Conservation (phyloP, 208 protist genomes). For the Novymonas esmeraldas region DNA sequence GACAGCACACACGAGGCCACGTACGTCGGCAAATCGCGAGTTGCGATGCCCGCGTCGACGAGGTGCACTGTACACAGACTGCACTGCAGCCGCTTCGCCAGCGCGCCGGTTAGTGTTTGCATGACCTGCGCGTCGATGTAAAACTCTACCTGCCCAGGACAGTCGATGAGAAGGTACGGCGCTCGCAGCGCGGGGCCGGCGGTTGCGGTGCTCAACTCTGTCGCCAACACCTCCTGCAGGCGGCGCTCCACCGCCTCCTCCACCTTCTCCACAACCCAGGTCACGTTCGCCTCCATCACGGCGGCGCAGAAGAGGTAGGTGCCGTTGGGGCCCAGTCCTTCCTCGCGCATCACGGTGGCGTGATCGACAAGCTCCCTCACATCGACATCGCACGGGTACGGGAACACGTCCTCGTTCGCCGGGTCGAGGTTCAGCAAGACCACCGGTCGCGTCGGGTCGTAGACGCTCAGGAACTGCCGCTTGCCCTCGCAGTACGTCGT, state of each 20-base stretch:
- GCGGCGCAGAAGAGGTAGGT: slow-evolving; percentile 97
- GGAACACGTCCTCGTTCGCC: slow-evolving; percentile 96
- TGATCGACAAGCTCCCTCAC: slow-evolving; percentile 93
- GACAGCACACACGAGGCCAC: slow-evolving; percentile 95
- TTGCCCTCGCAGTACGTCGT: slow-evolving; percentile 97
- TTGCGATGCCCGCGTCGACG: slow-evolving; percentile 94
- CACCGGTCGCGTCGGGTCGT: slow-evolving; percentile 86
- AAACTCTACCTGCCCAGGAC: slow-evolving; percentile 99
- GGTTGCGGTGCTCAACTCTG: slow-evolving; percentile 7
- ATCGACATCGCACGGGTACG: slow-evolving; percentile 94
- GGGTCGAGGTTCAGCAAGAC: slow-evolving; percentile 98
- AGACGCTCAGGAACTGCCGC: slow-evolving; percentile 93
- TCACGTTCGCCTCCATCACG: slow-evolving; percentile 86
- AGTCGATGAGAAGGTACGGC: slow-evolving; percentile 97
- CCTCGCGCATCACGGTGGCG: slow-evolving; percentile 90
- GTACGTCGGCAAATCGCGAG: slow-evolving; percentile 94
- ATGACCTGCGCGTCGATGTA: slow-evolving; percentile 96
- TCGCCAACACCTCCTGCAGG: slow-evolving; percentile 52
- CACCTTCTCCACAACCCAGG: slow-evolving; percentile 75
- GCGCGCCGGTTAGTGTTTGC: slow-evolving; percentile 72
- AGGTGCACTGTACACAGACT: slow-evolving; percentile 94
- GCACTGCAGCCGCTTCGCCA: slow-evolving; percentile 71
- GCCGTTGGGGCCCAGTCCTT: slow-evolving; percentile 98
- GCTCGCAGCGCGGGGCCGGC: slow-evolving; percentile 30
- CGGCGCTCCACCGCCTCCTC: slow-evolving; percentile 65